Conservation (phyloP, 2,329 filamentous ascomycete genomes). For the Trichoderma sp. region DNA sequence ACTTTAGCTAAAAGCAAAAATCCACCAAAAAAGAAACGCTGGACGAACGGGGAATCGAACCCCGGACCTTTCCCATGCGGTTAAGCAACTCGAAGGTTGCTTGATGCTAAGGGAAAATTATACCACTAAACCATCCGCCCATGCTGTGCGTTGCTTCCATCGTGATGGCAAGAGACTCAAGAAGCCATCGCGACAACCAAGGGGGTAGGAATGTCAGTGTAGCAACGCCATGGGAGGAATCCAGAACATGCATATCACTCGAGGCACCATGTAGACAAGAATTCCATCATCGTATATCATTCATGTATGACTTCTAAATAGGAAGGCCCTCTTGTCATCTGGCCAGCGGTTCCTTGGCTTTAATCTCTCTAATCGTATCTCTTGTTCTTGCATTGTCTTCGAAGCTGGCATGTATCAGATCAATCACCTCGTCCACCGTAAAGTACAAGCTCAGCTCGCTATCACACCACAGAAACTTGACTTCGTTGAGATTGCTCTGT, state of each 20-base stretch:
- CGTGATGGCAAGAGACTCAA: neutral
- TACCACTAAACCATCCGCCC: slow-evolving; percentile 24
- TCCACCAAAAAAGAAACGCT: neutral
- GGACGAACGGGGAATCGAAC: slow-evolving; percentile 26
- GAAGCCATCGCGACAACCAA: neutral
- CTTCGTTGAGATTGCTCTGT: slow-evolving; percentile 66
- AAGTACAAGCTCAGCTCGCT: slow-evolving; percentile 67
- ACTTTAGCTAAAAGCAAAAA: neutral
- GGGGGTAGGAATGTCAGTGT: neutral
- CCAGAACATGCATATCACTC: neutral
- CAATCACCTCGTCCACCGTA: slow-evolving; percentile 59
- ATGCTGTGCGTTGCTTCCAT: neutral
- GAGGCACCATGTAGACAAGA: neutral
- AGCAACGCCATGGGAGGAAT: neutral
- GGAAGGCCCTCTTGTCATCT: neutral
- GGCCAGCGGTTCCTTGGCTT: slow-evolving; percentile 42
- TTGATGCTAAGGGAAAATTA: slow-evolving; percentile 23
- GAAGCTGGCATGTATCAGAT: slow-evolving; percentile 64
- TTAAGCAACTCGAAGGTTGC: neutral
- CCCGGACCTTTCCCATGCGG: slow-evolving; percentile 24
- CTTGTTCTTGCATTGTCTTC: slow-evolving; percentile 62
- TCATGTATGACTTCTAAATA: neutral
- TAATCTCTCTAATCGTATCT: slow-evolving; percentile 60
- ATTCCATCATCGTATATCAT: neutral
- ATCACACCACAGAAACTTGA: slow-evolving; percentile 64